These are phyloP conservation scores for Talaromyces islandicus DNA, from an alignment of 2,329 filamentous ascomycete genomes.

Conservation along the genomic window DNA sequence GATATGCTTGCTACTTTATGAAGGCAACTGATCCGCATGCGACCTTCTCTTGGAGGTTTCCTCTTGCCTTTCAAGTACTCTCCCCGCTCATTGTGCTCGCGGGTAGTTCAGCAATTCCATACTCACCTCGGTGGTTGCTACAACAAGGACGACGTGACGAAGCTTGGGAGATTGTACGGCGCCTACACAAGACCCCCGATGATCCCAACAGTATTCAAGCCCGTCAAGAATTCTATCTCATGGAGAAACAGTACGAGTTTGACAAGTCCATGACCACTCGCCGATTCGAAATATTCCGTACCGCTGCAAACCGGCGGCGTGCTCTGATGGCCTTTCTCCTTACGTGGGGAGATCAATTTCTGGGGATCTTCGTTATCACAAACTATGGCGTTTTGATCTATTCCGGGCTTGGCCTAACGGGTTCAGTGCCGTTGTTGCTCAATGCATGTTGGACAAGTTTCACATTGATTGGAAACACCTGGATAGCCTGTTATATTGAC, in stretches of 20 bases:
- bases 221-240: constrained; percentile 38
- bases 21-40: constrained; percentile 22
- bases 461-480: constrained; percentile 35
- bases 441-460: constrained; percentile 34
- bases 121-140: constrained; percentile 41
- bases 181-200: constrained; percentile 37
- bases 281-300: constrained; percentile 38
- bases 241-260: constrained; percentile 40
- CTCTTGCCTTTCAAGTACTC: constrained; percentile 38
- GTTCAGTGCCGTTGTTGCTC: constrained; percentile 32
- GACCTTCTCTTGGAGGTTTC: constrained; percentile 41
- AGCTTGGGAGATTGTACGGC: constrained; percentile 33
- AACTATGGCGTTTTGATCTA: constrained; percentile 40
- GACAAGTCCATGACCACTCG: constrained; percentile 29
- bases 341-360: constrained; percentile 36
- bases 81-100: constrained; percentile 36
- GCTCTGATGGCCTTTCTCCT: constrained; percentile 35
- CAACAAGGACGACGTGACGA: constrained; percentile 38
- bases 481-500: constrained; percentile 36
- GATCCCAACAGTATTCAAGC: constrained; percentile 34
- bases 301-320: constrained; percentile 33
- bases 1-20: constrained; percentile 36
- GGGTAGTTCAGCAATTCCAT: constrained; percentile 34
- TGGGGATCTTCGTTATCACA: constrained; percentile 26
- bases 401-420: constrained; percentile 31